Base-by-base conservation (phyloP, 2,329 filamentous ascomycete species). In the Apiospora marii region DNA sequence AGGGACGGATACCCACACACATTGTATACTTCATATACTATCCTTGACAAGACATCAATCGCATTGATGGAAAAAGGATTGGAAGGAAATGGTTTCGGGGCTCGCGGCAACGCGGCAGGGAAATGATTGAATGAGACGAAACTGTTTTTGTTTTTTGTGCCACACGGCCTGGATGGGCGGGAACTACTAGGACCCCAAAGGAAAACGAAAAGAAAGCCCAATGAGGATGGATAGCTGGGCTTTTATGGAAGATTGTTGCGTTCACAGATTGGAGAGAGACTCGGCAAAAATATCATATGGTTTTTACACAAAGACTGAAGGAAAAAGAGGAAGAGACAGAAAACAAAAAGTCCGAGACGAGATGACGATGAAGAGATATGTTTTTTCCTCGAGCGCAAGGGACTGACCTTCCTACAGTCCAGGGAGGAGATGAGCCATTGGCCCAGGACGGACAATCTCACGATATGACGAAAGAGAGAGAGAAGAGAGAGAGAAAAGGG, bases 1-100 rank as follows among this genome's bases (percentile, higher is more conserved):
- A 64, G 46, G 37, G 37, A 41, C 10, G 37, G 37, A 41, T 41
- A 49, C 22, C 8, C 70, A 72, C 74, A 68, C 48, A 73, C 72
- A 71, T 76, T 79, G 78, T 79, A 78, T 67, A 77, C 74, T 78
- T 77, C 75, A 72, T 73, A 73, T 73, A 73, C 73, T 73, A 58
- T 74, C 69, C 72, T 74, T 72, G 46, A 71, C 46, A 49, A 30
- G 13, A 30, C 14, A 64, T 64, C 14, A 58, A 34, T 22, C 27
- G 19, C 6, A 27, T 7, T 30, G 5, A 43, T 12, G 24, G 30
- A 41, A 14, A 41, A 34, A 44, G 44, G 34, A 43, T 34, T 19
- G 37, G 61, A 67, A 43, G 37, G 44, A 16, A 24, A 30, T 7
- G 37, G n/a, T 44, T n/a, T 68, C 41, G 41, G 34, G 34, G 58